Evolutionary conservation across 2,329 filamentous ascomycete genomes (phyloP).

Genomic region (Rhexocercosporidium sp.): DNA sequence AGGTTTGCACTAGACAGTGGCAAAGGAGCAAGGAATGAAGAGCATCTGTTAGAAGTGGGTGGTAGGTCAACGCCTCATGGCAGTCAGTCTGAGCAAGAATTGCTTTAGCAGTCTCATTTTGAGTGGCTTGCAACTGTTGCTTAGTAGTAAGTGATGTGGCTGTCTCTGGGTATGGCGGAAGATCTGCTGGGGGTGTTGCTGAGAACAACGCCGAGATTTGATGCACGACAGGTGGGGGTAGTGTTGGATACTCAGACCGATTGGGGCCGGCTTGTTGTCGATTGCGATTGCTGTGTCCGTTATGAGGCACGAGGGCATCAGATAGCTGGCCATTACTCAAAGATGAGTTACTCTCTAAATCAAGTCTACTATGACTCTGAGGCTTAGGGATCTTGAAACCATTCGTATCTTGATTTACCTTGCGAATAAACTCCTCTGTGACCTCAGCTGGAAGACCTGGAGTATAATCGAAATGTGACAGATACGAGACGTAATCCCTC

Average conservation of each 20-base stretch:
- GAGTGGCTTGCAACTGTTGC: conserved; percentile 40
- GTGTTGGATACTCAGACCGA: conserved; percentile 46
- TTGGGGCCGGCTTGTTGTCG: conserved; percentile 39
- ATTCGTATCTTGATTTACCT: conserved; percentile 61
- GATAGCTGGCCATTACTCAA: conserved; percentile 41
- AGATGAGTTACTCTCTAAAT: conserved; percentile 41
- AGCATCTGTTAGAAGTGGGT: conserved; percentile 79
- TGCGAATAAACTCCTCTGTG: conserved; percentile 56
- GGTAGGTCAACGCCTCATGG: conserved; percentile 76
- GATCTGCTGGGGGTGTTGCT: conserved; percentile 65
- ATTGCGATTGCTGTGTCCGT: conserved; percentile 40
- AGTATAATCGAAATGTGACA: conserved; percentile 79
- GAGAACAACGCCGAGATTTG: conserved; percentile 72
- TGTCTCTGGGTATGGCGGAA: conserved; percentile 69
- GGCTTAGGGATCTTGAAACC: conserved; percentile 50
- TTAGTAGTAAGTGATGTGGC: conserved; percentile 41
- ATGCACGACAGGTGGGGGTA: conserved; percentile 55
- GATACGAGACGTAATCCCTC: conserved; percentile 74
- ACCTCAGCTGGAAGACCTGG: conserved; percentile 50
- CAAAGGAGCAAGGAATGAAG: conserved; percentile 79
- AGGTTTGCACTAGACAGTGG: conserved; percentile 81
- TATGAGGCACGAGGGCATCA: conserved; percentile 52
- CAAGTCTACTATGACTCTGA: conserved; percentile 34
- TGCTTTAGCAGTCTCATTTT: conserved; percentile 40
- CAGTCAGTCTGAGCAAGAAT: conserved; percentile 49